These are phyloP conservation scores for Lotus japonicus DNA, from an alignment of 306 rosid species.

Conservation along the genomic window DNA sequence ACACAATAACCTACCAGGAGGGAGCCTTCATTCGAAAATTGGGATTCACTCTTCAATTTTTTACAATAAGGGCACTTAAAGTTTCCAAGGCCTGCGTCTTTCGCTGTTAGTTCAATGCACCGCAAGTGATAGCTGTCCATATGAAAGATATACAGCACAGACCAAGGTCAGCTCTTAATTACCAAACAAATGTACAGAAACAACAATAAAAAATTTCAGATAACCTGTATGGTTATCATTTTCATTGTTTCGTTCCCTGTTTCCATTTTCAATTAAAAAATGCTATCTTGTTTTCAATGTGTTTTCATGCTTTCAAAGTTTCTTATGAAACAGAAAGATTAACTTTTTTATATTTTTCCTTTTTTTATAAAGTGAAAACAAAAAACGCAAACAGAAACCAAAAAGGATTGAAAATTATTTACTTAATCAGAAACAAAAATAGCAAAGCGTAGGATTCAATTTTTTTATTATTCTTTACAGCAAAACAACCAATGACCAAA, in stretches of 20 bases:
- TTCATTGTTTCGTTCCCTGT: too few species aligned
- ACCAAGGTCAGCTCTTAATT: conserved; percentile 4
- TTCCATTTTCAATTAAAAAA: too few species aligned
- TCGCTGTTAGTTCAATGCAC: conserved; percentile 45
- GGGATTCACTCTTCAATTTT: conserved; percentile 37
- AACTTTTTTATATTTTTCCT: too few species aligned
- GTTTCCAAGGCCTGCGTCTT: conserved; percentile 19
- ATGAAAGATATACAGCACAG: conserved; percentile 16
- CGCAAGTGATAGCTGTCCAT: conserved; percentile 72
- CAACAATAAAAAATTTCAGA: background rate
- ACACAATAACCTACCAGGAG: conserved; percentile 45
- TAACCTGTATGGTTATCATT: too few species aligned
- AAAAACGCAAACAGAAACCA: too few species aligned
- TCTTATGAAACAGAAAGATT: too few species aligned
- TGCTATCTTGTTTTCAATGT: too few species aligned
- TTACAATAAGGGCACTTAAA: conserved; percentile 57
- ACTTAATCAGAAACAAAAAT: background rate
- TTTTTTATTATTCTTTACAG: conserved; percentile 1
- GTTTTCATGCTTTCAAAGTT: too few species aligned
- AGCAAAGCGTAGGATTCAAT: background rate
- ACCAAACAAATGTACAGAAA: conserved; percentile 1
- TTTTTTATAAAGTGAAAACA: too few species aligned
- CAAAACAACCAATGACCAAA: too few species aligned
- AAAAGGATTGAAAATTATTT: background rate
- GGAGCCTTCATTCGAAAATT: conserved; percentile 36